Conservation (phyloP, 495 filamentous ascomycete species). For the Hapsidospora chrysogenum region DNA sequence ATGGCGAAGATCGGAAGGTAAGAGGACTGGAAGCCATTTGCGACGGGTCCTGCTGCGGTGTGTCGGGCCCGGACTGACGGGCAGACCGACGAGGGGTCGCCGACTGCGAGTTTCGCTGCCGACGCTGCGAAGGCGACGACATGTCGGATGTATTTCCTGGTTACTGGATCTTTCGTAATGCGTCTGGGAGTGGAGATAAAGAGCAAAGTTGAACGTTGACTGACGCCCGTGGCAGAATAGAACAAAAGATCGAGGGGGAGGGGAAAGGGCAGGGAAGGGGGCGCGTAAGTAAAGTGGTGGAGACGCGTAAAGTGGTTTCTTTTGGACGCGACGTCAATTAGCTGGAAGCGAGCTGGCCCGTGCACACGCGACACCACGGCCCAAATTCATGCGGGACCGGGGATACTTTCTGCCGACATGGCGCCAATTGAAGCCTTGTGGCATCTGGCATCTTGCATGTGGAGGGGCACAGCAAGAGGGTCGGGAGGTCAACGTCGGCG, state of each 20-base stretch:
- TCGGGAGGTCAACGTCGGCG: neutral
- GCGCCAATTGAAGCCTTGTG: neutral
- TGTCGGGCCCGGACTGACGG: slow-evolving; percentile 31
- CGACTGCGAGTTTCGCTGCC: slow-evolving; percentile 37
- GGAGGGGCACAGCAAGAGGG: neutral
- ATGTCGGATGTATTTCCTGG: too few species aligned
- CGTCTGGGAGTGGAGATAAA: too few species aligned
- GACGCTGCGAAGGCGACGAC: slow-evolving; percentile 43
- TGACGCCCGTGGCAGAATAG: neutral
- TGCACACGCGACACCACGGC: too few species aligned
- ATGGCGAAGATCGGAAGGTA: slow-evolving; percentile 63
- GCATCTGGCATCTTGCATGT: too few species aligned
- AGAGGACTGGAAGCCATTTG: slow-evolving; percentile 60
- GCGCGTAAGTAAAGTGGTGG: neutral
- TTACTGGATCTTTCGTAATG: too few species aligned
- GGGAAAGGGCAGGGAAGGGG: neutral
- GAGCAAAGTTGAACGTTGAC: slow-evolving; percentile 1
- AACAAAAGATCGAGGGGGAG: slow-evolving; percentile 1
- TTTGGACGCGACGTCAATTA: neutral
- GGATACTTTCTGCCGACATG: neutral
- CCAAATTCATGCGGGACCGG: too few species aligned
- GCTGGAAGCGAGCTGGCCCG: too few species aligned
- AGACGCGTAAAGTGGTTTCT: slow-evolving; percentile 6
- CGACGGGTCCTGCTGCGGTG: slow-evolving; percentile 21
- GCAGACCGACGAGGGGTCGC: slow-evolving; percentile 36